Percentiles rank a stretch among this genome's conserved stretches.
Conservation (phyloP, 768 basidiomycete species). For the Naganishia kalamii region DNA sequence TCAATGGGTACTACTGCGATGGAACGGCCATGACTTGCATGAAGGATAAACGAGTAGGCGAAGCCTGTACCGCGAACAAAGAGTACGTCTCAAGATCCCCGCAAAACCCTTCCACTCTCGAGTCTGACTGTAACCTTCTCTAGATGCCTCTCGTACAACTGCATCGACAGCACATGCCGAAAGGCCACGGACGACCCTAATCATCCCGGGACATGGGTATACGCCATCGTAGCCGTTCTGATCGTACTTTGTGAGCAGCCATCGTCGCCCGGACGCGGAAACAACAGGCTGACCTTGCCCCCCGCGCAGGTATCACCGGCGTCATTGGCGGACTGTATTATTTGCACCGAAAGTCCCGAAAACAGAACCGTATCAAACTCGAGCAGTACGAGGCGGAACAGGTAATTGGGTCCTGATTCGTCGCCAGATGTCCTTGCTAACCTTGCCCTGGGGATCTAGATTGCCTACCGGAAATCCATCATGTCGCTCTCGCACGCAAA, state of each 20-base stretch:
- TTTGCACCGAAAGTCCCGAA: slow-evolving; percentile 65
- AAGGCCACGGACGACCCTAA: slow-evolving; percentile 56
- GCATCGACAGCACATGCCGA: slow-evolving; percentile 62
- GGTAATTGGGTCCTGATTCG: slow-evolving; percentile 28
- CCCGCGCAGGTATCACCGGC: slow-evolving; percentile 75
- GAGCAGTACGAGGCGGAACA: slow-evolving; percentile 86
- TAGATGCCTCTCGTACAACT: slow-evolving; percentile 74
- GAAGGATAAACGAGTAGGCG: slow-evolving; percentile 56
- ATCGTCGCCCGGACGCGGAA: background rate
- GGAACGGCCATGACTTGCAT: slow-evolving; percentile 57
- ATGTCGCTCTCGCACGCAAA: slow-evolving; percentile 44
- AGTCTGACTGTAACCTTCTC: background rate
- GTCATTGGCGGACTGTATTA: slow-evolving; percentile 64
- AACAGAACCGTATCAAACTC: slow-evolving; percentile 71
- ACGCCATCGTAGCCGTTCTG: slow-evolving; percentile 62
- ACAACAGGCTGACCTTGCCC: background rate
- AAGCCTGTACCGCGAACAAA: slow-evolving; percentile 56
- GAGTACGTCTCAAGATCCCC: slow-evolving; percentile 47
- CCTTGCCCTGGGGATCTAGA: too few species aligned
- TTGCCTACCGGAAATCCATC: slow-evolving; percentile 44
- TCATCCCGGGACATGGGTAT: slow-evolving; percentile 63
- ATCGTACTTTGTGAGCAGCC: slow-evolving; percentile 62
- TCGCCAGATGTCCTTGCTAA: background rate
- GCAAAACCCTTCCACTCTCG: background rate
- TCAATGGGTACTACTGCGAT: slow-evolving; percentile 69